Conservation (phyloP, 345 rosid species). For the Sisymbrium irio region DNA sequence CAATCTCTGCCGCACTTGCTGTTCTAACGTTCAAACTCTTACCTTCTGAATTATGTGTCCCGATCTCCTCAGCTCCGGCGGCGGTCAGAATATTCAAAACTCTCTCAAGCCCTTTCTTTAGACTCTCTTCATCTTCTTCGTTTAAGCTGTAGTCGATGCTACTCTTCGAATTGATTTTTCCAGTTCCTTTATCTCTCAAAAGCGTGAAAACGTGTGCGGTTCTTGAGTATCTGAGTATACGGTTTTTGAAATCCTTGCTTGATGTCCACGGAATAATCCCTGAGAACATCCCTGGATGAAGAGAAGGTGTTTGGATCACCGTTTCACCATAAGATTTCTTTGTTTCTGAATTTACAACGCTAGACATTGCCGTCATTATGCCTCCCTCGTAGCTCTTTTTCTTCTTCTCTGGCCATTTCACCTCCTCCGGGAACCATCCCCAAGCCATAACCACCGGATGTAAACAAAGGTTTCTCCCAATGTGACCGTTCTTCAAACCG, state of each 20-base stretch:
- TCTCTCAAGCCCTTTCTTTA: conserved; percentile 58
- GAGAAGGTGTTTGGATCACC: conserved; percentile 68
- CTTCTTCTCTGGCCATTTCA: conserved; percentile 43
- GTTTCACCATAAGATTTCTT: conserved; percentile 50
- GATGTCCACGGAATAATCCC: conserved; percentile 70
- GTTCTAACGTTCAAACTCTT: conserved; percentile 50
- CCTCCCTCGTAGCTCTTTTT: conserved; percentile 79
- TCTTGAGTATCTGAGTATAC: conserved; percentile 65
- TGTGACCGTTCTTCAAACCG: conserved; percentile 59
- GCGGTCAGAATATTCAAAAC: conserved; percentile 63
- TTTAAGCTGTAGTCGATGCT: conserved; percentile 49
- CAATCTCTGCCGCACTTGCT: conserved; percentile 43
- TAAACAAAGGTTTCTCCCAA: conserved; percentile 66
- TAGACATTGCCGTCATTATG: conserved; percentile 84
- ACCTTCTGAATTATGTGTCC: conserved; percentile 60
- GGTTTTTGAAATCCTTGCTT: conserved; percentile 51
- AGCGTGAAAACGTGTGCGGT: conserved; percentile 67
- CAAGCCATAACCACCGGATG: conserved; percentile 90
- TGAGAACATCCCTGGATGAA: conserved; percentile 87
- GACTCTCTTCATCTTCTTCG: conserved; percentile 46
- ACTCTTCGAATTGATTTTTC: conserved; percentile 42
- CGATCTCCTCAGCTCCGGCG: conserved; percentile 81
- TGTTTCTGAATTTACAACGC: conserved; percentile 36
- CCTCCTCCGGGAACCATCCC: conserved; percentile 69
- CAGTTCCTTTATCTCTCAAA: conserved; percentile 71